Base-by-base conservation (phyloP, 306 rosid genomes). In the Astragalus membranaceus region DNA sequence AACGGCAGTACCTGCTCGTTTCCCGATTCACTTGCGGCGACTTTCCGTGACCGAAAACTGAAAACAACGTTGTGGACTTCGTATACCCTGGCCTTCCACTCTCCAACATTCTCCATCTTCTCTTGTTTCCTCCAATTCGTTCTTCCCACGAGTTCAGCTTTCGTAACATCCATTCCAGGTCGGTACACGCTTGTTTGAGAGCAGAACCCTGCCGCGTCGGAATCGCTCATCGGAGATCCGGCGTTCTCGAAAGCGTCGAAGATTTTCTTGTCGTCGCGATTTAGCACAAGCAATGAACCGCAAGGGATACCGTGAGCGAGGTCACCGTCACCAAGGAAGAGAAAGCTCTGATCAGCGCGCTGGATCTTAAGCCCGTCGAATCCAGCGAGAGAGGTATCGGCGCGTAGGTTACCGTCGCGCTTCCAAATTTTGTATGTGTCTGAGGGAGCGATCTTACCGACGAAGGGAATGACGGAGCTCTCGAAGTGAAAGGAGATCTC, bases 391-490 rank as follows among this genome's bases (percentile, higher is more conserved):
- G 60, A 84, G 17, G 64, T 93, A 64, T 93, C 98, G 11, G 94
- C 98, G 7, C 98, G 85, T 65, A 90, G 86, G 47, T 93, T 90
- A 0, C 97, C 96, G 46, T 89, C 98, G 10, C 97, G 94, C 80
- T 93, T 93, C 98, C 97, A 93, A 77, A 93, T 90, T 80, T 83
- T 87, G 68, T 93, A 93, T 0, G 98, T 93, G 39, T 93, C 97
- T 0, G 98, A 93, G 2, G 98, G 98, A 14, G 98, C 96, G 16
- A 93, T 90, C 69, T 84, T 0, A 0, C 96, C 96, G 23, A 93
- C 86, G 75, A 93, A 93, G 5, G 98, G 98, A 74, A 90, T 93
- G 6, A 93, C 98, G 17, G 98, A 93, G 85, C 98, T 93, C 77
- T 93, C 97, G 26, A 93, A 93, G 48, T 93, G 97, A 15, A 92